Percentiles rank a stretch among this genome's conserved stretches.
Conservation (phyloP, 441 rosid species). For the Manihot esculenta region DNA sequence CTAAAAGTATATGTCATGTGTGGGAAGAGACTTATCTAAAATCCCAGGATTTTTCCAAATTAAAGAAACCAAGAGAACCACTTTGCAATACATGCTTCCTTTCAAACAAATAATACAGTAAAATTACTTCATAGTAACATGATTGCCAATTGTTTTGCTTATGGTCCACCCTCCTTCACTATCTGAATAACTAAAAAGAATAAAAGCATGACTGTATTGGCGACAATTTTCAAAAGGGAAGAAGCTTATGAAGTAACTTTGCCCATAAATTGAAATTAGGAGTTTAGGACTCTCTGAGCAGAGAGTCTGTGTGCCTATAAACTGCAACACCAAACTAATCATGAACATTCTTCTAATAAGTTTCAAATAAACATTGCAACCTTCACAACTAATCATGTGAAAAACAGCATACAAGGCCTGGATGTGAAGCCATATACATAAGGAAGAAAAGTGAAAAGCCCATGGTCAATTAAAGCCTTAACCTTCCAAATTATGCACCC, state of each 20-base stretch:
- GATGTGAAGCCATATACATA: slow-evolving; percentile 27
- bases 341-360: slow-evolving; percentile 48
- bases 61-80: neutral
- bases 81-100: neutral
- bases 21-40: neutral
- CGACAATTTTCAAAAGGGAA: neutral
- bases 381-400: slow-evolving; percentile 14
- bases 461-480: neutral
- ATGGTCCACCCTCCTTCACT: neutral
- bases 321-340: slow-evolving; percentile 50
- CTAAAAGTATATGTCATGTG: neutral
- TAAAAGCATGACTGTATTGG: neutral
- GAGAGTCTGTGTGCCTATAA: neutral
- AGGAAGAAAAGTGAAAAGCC: neutral
- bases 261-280: neutral
- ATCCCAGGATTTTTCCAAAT: neutral
- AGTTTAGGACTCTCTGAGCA: neutral
- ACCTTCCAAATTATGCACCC: neutral
- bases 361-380: slow-evolving; percentile 44
- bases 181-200: neutral
- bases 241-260: neutral
- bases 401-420: neutral
- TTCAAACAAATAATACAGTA: neutral
- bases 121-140: neutral
- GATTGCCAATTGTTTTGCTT: neutral